These are phyloP conservation scores for Acanthamoeba culbertsoni DNA, from an alignment of 208 protist species.

Conservation along the genomic window DNA sequence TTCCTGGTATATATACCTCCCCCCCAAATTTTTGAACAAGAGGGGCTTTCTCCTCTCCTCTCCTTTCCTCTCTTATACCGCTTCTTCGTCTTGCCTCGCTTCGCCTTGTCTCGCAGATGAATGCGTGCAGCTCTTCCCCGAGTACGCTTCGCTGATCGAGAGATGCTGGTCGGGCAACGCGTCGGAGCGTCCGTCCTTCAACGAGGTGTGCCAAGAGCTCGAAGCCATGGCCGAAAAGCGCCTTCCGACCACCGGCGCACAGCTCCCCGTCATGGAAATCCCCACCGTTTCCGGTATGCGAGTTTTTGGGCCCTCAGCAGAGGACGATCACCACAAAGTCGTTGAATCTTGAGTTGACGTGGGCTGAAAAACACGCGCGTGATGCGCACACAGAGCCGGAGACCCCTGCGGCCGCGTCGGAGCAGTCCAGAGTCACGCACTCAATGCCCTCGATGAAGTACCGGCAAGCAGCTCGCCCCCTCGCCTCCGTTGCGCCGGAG, in stretches of 20 bases:
- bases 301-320: too few species aligned
- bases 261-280: not conserved
- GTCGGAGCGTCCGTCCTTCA: conserved; percentile 10
- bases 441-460: conserved; percentile 54
- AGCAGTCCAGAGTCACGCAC: not conserved
- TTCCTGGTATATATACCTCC: not conserved
- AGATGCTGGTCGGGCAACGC: conserved; percentile 31
- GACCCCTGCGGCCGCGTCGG: not conserved
- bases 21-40: too few species aligned
- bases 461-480: not conserved
- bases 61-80: not conserved
- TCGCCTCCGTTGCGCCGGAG: not conserved
- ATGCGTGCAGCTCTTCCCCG: not conserved
- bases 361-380: too few species aligned
- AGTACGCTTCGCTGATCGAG: conserved; percentile 49
- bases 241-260: not conserved
- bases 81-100: not conserved
- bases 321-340: not conserved
- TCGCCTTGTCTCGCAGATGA: not conserved
- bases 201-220: not conserved
- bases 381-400: not conserved
- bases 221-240: not conserved
- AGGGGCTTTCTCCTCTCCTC: too few species aligned
- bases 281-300: not conserved
- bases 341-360: too few species aligned